Evolutionary conservation across 2,329 filamentous ascomycete genomes (phyloP), one percentile per base, ranked within the genome.

Genomic region (Fusarium irregulare): DNA sequence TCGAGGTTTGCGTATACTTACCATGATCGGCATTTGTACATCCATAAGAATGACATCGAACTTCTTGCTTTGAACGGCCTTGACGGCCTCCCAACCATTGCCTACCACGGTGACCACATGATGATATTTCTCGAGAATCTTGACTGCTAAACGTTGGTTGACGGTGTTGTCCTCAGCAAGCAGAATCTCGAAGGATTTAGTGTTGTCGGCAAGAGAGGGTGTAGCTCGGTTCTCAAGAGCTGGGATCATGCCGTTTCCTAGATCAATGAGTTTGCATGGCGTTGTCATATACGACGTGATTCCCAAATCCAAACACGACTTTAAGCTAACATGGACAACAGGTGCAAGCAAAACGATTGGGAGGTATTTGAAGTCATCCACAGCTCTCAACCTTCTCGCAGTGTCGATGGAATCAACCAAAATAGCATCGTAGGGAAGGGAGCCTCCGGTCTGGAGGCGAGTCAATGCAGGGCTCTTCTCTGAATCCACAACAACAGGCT

Each of bases 201-300:
- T 97, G 78, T 97, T 96, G 78, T 98, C 95, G 4, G 94, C 93
- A 54, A 97, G 89, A 14, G 93, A 93, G 3, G 95, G 95, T 14
- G 94, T 96, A 8, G 95, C 94, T 56, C 95, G 88, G 75, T 97
- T 97, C 81, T 98, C 96, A 25, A 99, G 85, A 5, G 96, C 96
- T 9, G 96, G 96, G 20, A 98, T 92, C 88, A 99, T 94, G 72
- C 94, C 95, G 76, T 98, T 98, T 64, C 94, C 94, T 62, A 99
- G 84, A 79, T 99, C 96, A 68, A 98, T 97, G 7, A 95, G 89
- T 76, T 95, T 88, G 81, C 96, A 98, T 11, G 96, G 96, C 18
- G 94, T 97, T 3, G 96, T 98, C 94, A 98, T 98, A 81, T 98
- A 98, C 53, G 94, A 98, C n/a, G 94, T 97, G 73, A 99, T 97